phyloP scores from a whole-genome alignment of 768 basidiomycete genomes.

The Pulveroboletus sp. region DNA sequence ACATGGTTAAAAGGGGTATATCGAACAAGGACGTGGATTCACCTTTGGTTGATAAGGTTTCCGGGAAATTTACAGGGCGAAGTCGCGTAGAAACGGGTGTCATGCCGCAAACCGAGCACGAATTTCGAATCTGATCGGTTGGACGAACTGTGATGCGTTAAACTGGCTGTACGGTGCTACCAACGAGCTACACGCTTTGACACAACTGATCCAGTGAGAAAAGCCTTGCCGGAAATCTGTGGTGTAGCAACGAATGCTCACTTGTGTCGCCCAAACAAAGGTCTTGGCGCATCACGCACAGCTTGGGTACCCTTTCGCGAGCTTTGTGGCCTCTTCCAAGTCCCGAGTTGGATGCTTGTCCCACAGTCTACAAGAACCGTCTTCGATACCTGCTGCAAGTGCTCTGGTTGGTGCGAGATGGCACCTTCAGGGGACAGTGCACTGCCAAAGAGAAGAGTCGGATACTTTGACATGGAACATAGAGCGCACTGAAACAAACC shows the following conservation, averaged over 20 bases:
- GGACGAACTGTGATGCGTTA: neutral
- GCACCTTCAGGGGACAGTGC: constrained; percentile 76
- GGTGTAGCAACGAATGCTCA: constrained; percentile 5
- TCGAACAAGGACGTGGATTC: constrained; percentile 4
- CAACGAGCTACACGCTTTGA: constrained; percentile 4
- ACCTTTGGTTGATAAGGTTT: neutral
- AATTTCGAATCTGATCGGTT: constrained; percentile 8
- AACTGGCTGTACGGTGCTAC: neutral
- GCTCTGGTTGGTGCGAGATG: constrained; percentile 74
- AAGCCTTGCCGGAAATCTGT: constrained; percentile 9
- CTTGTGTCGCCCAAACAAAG: constrained; percentile 46
- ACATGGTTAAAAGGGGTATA: constrained; percentile 1
- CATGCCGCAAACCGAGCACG: neutral
- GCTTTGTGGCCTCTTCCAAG: constrained; percentile 58
- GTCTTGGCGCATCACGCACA: constrained; percentile 73
- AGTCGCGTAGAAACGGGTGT: constrained; percentile 16
- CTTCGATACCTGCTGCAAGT: constrained; percentile 35
- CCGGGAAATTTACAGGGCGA: neutral
- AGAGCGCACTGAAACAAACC: too few relatives aligned
- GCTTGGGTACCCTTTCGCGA: constrained; percentile 54
- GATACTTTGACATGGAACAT: too few relatives aligned
- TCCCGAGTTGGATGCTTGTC: constrained; percentile 45
- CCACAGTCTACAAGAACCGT: constrained; percentile 44
- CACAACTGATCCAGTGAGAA: neutral
- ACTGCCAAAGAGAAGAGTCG: constrained; percentile 43